phyloP scores from a whole-genome alignment of 1,284 basidiomycete species.

The Xerocomus nothofagi region DNA sequence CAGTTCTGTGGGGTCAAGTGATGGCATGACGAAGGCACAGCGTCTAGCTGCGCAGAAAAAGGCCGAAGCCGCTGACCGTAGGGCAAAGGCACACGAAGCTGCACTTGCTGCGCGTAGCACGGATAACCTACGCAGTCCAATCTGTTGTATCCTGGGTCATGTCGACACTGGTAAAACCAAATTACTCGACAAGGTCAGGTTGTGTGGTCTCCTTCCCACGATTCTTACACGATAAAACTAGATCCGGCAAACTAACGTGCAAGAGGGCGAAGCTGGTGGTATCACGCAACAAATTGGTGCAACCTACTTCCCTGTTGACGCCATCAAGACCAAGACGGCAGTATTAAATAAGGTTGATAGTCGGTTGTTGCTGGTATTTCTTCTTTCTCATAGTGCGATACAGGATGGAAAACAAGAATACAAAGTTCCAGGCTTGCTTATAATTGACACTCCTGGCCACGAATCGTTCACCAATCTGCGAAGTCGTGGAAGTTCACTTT shows the following conservation, averaged over 20 bases:
- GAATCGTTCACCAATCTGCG: slow-evolving; percentile 99
- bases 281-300: slow-evolving; percentile 99
- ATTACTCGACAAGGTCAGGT: slow-evolving; percentile 86
- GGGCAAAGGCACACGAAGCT: slow-evolving; percentile 81
- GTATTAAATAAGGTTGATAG: slow-evolving; percentile 80
- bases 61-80: slow-evolving; percentile 79
- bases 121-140: slow-evolving; percentile 93
- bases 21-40: slow-evolving; percentile 65
- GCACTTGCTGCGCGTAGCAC: slow-evolving; percentile 87
- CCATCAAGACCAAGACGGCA: slow-evolving; percentile 89
- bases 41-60: slow-evolving; percentile 76
- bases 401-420: slow-evolving; percentile 86
- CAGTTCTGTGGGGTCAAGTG: slow-evolving; percentile 49
- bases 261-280: slow-evolving; percentile 99
- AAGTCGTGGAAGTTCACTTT: slow-evolving; percentile 93
- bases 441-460: slow-evolving; percentile 99
- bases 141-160: slow-evolving; percentile 99
- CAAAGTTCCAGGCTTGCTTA: slow-evolving; percentile 94
- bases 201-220: slow-evolving; percentile 1
- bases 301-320: slow-evolving; percentile 99
- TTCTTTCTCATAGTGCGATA: slow-evolving; percentile 7
- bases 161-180: slow-evolving; percentile 99
- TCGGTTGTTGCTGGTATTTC: neutral
- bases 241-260: slow-evolving; percentile 99
- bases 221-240: slow-evolving; percentile 35